Evolutionary conservation across 2,329 filamentous ascomycete genomes (phyloP), one percentile per base, ranked within the genome.

Genomic region (Phialophora tarda): DNA sequence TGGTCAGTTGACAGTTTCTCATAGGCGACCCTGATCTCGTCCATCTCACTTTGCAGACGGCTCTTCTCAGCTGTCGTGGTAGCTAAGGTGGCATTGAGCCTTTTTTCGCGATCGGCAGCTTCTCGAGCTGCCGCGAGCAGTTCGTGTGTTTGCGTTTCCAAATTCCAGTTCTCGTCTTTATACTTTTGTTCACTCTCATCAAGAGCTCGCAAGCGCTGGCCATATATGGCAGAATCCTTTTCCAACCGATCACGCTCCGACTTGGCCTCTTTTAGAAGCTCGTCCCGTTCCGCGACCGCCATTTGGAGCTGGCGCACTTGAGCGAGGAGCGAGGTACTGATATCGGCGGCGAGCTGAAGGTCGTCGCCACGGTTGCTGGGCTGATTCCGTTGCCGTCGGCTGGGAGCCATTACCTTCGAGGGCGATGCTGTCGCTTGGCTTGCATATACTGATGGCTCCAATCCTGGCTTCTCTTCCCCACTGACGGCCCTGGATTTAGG

Each of bases 131-230:
- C 84, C 7, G 89, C 85, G 60, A 91, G 85, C 50, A 94, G 83
- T 69, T 98, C 93, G 74, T 97, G 95, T 24, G 96, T 85, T 73
- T 93, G 91, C 0, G 93, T 96, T 78, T 99, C 95, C 44, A 99
- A 85, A 69, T 91, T 94, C 95, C 95, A 99, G 77, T 98, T 99
- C 78, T 98, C 95, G 75, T 99, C 95, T 80, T 97, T 98, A 81
- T 96, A 97, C 60, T 92, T 89, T 74, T 96, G 91, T 77, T 99
- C 95, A 76, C 91, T 97, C 79, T 99, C 95, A 73, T 97, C 93
- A 48, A 97, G 83, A 6, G 86, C 86, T 75, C 91, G 90, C 70
- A 98, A 82, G 38, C 93, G 88, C 77, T 96, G 91, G 61, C 90
- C 86, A 70, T 96, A 86, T 2, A 86, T 87, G 76, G 96, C 91